phyloP scores from a whole-genome alignment of 441 rosid genomes.

The Erodium chrysanthum region DNA sequence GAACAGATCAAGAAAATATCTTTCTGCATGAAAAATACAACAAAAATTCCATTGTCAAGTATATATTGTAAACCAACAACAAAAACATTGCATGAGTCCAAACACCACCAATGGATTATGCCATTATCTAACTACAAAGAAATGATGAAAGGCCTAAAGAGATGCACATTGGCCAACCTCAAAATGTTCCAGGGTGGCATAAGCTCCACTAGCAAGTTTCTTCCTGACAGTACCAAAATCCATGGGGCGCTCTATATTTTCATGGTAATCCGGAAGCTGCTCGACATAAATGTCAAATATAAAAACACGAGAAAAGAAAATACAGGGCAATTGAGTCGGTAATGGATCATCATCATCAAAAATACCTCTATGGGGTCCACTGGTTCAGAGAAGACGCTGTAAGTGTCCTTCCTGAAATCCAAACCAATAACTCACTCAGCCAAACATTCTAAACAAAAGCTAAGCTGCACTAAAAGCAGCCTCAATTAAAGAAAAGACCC shows the following conservation, averaged over 20 bases:
- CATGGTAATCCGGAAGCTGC: slow-evolving; percentile 53
- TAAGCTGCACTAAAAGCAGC: not conserved
- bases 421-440: slow-evolving; percentile 6
- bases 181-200: slow-evolving; percentile 35
- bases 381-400: slow-evolving; percentile 74
- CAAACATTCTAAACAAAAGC: slow-evolving; percentile 12
- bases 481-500: slow-evolving; percentile 11
- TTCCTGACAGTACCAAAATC: slow-evolving; percentile 42
- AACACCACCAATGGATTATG: not conserved
- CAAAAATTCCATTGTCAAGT: not conserved
- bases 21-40: slow-evolving; percentile 38
- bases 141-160: not conserved
- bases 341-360: not conserved
- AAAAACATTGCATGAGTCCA: not conserved
- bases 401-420: slow-evolving; percentile 58
- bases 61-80: not conserved
- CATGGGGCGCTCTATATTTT: slow-evolving; percentile 42
- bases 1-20: slow-evolving; percentile 73
- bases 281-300: slow-evolving; percentile 5
- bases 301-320: not conserved
- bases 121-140: not conserved
- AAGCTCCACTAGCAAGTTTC: slow-evolving; percentile 34
- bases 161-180: slow-evolving; percentile 29
- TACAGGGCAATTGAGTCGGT: not conserved
- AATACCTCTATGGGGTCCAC: slow-evolving; percentile 69